Base-by-base conservation (phyloP, 371 early-diverging fungal genomes). In the Thermomucor indicae-seudaticae region DNA sequence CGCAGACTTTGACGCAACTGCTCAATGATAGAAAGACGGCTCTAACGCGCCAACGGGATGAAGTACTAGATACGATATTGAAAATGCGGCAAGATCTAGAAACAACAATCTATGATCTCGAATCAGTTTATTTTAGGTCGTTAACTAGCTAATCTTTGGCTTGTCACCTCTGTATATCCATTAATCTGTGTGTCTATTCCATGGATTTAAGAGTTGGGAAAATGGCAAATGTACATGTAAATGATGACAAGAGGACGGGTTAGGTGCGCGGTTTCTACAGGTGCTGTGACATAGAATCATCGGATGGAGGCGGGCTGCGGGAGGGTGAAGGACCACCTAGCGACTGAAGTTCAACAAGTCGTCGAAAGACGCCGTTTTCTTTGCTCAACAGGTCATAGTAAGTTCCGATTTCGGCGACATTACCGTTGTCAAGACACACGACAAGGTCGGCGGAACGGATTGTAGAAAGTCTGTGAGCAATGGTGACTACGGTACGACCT, bases 381-480 rank as follows among this genome's bases (percentile, higher is more conserved):
- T 65, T 72, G 23, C 57, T 64, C 8, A 84, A 42, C 30, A 87
- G 64, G 22, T 75, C 75, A 14, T 69, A 43, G 42, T 84, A 83
- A 2, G 80, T 66, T 24, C 83, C 88, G 17, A 70, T 54, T 58
- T 88, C 88, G 27, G 72, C 72, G 3, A 83, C 68, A 20, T 57
- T 55, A 11, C 88, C 88, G n/a, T 78, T 55, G 14, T 73, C 70
- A 47, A 90, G 61, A 28, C 82, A 81, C 16, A 84, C 65, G 19
- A 86, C 83, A 31, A 81, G 53, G 65, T 87, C 85, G 19, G 80
- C 80, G 39, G 79, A 72, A 47, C 80, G 80, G 31, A 85, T 80
- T 0, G 84, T 87, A n/a, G 79, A 80, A 41, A 84, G 62, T n/a
- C 85, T 70, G 59, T 88, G 90, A 0, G 89, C 85, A 53, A 86